A percentile compares a stretch with the other conserved stretches of the same genome.
These are phyloP conservation scores for Leccinum fuscescens DNA, from an alignment of 1,284 basidiomycete genomes.

Conservation along the genomic window DNA sequence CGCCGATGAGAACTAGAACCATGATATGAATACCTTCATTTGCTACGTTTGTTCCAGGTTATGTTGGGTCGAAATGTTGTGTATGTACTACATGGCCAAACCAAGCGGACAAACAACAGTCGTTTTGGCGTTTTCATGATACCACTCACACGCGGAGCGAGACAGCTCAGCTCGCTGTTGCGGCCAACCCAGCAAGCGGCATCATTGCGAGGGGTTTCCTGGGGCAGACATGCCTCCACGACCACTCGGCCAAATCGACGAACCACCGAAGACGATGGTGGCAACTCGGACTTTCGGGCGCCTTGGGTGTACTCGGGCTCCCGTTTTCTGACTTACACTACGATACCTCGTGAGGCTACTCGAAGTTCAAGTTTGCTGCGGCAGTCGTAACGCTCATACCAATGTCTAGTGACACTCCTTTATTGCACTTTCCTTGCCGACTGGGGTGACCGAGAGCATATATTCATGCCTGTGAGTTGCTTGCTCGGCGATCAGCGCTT, in stretches of 20 bases:
- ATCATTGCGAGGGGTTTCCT: background rate
- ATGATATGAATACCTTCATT: background rate
- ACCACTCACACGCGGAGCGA: slow-evolving; percentile 11
- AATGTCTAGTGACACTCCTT: slow-evolving; percentile 43
- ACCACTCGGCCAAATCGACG: slow-evolving; percentile 8
- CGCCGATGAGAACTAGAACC: slow-evolving; percentile 6
- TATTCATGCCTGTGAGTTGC: slow-evolving; percentile 61
- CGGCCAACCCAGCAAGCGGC: slow-evolving; percentile 3
- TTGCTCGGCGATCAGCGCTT: background rate
- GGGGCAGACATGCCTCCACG: slow-evolving; percentile 20
- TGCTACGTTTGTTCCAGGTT: background rate
- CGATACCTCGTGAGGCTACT: slow-evolving; percentile 48
- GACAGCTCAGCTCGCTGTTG: slow-evolving; percentile 6
- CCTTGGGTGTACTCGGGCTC: slow-evolving; percentile 54
- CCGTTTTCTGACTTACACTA: slow-evolving; percentile 43
- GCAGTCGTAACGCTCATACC: background rate
- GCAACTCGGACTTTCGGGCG: slow-evolving; percentile 46
- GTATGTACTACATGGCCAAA: background rate
- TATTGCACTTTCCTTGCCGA: slow-evolving; percentile 66
- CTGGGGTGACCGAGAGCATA: slow-evolving; percentile 67
- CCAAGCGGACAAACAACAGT: slow-evolving; percentile 10
- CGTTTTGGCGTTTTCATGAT: background rate
- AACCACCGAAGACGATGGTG: slow-evolving; percentile 17
- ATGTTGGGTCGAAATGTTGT: background rate
- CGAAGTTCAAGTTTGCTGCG: background rate